phyloP scores from a whole-genome alignment of 768 basidiomycete genomes.

The Lactarius trivialis region DNA sequence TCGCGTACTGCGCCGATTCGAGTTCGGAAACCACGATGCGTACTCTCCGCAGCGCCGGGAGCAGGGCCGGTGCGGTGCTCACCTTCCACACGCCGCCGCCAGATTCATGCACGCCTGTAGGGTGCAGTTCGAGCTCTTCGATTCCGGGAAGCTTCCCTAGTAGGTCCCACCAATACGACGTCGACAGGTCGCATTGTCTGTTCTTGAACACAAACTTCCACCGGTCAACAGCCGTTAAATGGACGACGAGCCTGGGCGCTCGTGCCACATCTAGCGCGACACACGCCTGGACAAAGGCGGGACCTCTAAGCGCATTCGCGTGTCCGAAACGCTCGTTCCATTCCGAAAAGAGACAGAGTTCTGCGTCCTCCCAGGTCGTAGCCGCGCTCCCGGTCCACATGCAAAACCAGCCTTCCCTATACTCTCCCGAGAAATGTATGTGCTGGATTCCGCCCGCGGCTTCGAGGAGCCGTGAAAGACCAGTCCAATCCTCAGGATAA shows the following conservation, averaged over 20 bases:
- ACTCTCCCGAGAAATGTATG: background rate
- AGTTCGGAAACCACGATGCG: background rate
- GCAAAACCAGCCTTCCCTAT: background rate
- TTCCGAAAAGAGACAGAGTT: background rate
- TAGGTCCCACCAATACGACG: background rate
- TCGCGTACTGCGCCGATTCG: background rate
- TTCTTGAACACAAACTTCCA: no score
- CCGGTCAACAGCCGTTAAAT: no score
- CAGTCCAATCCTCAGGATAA: background rate
- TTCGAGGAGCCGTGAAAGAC: background rate
- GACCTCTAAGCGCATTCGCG: no score
- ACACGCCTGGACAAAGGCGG: no score
- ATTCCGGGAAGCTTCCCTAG: background rate
- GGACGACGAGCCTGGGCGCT: background rate
- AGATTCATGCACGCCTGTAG: background rate
- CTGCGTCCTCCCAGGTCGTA: no score
- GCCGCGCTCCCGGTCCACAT: background rate
- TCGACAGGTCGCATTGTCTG: background rate
- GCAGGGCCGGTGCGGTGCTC: background rate
- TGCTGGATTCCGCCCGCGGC: background rate
- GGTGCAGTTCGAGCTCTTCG: background rate
- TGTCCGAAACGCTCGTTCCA: no score
- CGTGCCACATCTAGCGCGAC: background rate
- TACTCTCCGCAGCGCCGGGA: background rate
- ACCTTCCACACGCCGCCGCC: background rate